phyloP scores from a whole-genome alignment of 2,329 filamentous ascomycete genomes.

The Colletotrichum sp. region DNA sequence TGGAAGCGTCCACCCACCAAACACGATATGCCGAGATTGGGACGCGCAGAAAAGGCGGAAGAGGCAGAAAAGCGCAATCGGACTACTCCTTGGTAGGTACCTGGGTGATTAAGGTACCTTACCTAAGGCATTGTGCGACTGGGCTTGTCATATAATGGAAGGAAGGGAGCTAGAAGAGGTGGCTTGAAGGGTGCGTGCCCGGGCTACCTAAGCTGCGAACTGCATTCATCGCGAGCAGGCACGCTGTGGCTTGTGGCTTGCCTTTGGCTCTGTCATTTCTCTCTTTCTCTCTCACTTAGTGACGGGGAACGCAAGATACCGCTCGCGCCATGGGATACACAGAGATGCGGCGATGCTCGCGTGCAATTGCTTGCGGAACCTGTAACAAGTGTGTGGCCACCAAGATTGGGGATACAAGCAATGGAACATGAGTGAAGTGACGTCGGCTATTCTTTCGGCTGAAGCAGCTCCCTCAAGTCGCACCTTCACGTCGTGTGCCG shows the following conservation, averaged over 20 bases:
- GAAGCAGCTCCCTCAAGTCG: background rate
- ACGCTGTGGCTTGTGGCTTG: constrained; percentile 12
- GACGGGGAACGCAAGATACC: too few species aligned
- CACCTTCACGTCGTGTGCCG: background rate
- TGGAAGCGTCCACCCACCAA: background rate
- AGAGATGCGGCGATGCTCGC: background rate
- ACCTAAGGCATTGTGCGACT: background rate
- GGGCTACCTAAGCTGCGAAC: background rate
- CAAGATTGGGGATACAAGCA: background rate
- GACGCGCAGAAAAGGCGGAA: background rate
- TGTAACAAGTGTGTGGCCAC: background rate
- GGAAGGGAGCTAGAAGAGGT: background rate
- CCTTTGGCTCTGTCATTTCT: background rate
- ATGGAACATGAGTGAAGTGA: background rate
- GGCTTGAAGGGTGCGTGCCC: background rate
- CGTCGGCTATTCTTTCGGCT: background rate
- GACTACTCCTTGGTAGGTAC: background rate
- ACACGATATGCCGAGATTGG: background rate
- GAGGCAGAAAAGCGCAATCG: background rate
- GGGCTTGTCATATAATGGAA: background rate
- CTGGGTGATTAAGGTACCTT: background rate
- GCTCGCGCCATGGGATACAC: background rate
- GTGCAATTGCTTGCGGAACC: background rate
- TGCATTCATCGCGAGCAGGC: background rate
- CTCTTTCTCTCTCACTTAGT: background rate